Evolutionary conservation across 1,284 basidiomycete species (phyloP), one percentile per base, ranked within the genome.

Genomic region (Leccinum huronense): DNA sequence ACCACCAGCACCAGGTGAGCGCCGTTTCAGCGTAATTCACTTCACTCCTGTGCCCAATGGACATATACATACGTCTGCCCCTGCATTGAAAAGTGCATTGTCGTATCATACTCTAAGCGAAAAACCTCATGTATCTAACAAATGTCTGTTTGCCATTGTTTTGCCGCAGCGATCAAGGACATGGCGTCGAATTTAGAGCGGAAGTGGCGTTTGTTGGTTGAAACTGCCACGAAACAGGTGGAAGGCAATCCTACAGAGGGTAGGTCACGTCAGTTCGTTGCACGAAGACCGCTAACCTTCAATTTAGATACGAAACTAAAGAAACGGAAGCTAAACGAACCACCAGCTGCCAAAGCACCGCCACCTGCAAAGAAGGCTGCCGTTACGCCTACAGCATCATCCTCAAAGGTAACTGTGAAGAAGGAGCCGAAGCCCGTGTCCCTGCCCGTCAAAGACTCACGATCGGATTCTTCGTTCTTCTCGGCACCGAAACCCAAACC

Each of bases 131-230:
- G 84, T 89, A 89, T 89, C 88, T 89, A 87, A 90, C 87, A 79
- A 72, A 70, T 71, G 75, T 72, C 77, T 72, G 76, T 76, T 76
- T 76, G 76, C 70, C 77, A 75, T 73, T 68, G 68, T 72, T 64
- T 70, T 72, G 71, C 78, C 79, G 74, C 81, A 93, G 91, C 91
- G 78, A 86, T 92, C 88, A 90, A 91, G 87, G 91, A 93, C 80
- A 90, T 93, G 88, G 91, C 91, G 72, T 85, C 85, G 74, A 92
- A 91, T 79, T 81, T 93, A 79, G 89, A 91, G 79, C 85, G 84
- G 73, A 86, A 86, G 80, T 93, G 91, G 91, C 85, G 89, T 67
- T 79, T 81, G 68, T 77, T 91, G 76, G 78, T 89, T 60, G 73
- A 79, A 66, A 70, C 65, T 66, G 71, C 76, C 67, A 76, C 77